Base-by-base conservation (phyloP, 2,329 filamentous ascomycete genomes). In the Pyricularia grisea region DNA sequence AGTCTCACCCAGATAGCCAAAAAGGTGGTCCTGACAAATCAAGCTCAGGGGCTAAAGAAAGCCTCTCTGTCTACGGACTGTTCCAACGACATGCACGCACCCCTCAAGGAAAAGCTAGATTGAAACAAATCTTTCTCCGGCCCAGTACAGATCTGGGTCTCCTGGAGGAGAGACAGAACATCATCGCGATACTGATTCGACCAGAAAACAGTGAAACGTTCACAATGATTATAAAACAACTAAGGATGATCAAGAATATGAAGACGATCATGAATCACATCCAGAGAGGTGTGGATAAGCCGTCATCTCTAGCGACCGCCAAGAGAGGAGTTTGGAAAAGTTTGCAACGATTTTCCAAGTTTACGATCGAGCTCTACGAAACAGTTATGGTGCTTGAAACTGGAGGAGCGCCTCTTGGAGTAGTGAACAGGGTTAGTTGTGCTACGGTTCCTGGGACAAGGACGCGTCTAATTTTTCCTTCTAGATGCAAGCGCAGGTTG, bases 111-210 rank as follows among this genome's bases (percentile, higher is more conserved):
- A 92, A 88, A 73, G 75, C 81, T 30, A 84, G 86, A 63, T 83
- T 99, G 5, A 89, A 92, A n/a, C 90, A 92, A 73, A 85, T 91
- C 67, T 95, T 99, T 72, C 80, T 97, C 9, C 88, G 91, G 0
- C 95, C 95, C 27, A 92, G 88, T 33, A 81, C 89, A 30, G 85
- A 95, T 70, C 75, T 92, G 0, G 77, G 82, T 0, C 74, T 89
- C 5, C 95, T 99, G 72, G 81, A 83, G 3, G 86, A 91, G 75
- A 88, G 94, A 30, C 89, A 97, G 69, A 81, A 84, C 27, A 88
- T 90, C 0, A 89, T 97, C 67, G 80, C 83, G 4, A 81, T 88
- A 0, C 85, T 98, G 31, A 78, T 92, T 1, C 83, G 84, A 5
- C 84, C 89, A 0, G 89, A 92, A 3, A 97, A 97, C 74, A 76